Percentiles rank a stretch among this genome's conserved stretches.
Conservation (phyloP, 2,329 filamentous ascomycete species). For the Fusarium citri region DNA sequence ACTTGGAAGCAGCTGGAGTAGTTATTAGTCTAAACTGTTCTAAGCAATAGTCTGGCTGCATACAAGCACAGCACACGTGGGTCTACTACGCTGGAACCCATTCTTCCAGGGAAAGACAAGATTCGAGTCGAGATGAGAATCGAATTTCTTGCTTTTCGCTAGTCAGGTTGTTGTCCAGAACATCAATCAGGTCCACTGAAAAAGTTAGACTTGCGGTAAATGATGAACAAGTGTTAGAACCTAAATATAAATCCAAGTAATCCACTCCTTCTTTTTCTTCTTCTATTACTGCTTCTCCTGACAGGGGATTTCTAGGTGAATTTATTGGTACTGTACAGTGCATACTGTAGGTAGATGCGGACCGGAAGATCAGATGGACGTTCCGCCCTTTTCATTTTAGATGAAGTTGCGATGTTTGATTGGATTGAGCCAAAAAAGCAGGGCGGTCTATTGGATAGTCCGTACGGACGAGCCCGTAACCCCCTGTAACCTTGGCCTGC, state of each 20-base stretch:
- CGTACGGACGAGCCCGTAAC: conserved; percentile 19
- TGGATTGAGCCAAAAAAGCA: conserved; percentile 13
- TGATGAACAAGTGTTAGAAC: conserved; percentile 20
- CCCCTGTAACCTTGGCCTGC: conserved; percentile 5
- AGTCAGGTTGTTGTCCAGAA: background rate
- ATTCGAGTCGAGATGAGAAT: background rate
- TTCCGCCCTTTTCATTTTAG: conserved; percentile 26
- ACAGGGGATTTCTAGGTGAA: conserved; percentile 18
- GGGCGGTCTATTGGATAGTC: conserved; percentile 28
- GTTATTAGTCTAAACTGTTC: conserved; percentile 16
- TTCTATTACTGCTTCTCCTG: conserved; percentile 7
- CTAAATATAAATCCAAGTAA: conserved; percentile 17
- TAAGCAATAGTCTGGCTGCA: conserved; percentile 24
- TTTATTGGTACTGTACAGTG: background rate
- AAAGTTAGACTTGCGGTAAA: background rate
- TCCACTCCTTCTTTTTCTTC: background rate
- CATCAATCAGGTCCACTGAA: background rate
- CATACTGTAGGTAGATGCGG: background rate
- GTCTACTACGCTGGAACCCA: conserved; percentile 3
- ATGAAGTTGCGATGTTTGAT: conserved; percentile 25
- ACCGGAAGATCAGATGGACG: conserved; percentile 23
- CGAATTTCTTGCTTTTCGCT: conserved; percentile 13
- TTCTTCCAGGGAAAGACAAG: background rate
- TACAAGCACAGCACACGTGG: conserved; percentile 27
- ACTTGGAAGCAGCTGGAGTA: conserved; percentile 4